Evolutionary conservation across 208 protist genomes (phyloP), one percentile per base, ranked within the genome.

Genomic region (Trypanosoma grayi): DNA sequence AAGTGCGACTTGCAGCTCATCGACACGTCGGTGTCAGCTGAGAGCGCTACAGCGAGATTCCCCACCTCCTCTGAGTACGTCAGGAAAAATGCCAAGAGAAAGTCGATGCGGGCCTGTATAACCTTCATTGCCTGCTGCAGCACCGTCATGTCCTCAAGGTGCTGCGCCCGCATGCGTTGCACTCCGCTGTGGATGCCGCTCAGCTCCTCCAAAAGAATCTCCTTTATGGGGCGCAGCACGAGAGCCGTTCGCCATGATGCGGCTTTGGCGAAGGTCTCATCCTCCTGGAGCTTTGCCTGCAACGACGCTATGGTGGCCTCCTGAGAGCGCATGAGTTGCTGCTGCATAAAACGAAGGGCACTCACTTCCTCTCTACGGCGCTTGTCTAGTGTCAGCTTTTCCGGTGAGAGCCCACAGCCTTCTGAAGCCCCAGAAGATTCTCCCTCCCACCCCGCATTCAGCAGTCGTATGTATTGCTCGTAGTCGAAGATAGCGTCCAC

Each of bases 401-500:
- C 24, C 10, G 13, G 7, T 0, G 25, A 28, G 11, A 25, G 8
- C n/a, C n/a, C n/a, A n/a, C n/a, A n/a, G n/a, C n/a, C n/a, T n/a
- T n/a, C n/a, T n/a, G n/a, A n/a, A n/a, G 30, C 13, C 64, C 52
- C 14, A 78, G 14, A 40, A 77, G 77, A 41, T 56, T 60, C 31
- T 50, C 69, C 18, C 53, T 56, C 44, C 39, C 62, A 41, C 20
- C 5, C 6, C 27, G 36, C 13, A 13, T 75, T 61, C 14, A 77
- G 46, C 22, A 58, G 20, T 31, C 47, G 56, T 11, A 81, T 58
- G 43, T 85, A 82, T 37, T 75, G 52, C 40, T 92, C 84, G 66
- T 94, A 92, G 61, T 92, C 85, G 63, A 92, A 92, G 45, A 92
- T 81, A 30, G 88, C 88, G 51, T 91, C 81, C 25, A 89, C 78